Evolutionary conservation across 805 yeast species (phyloP).

Genomic region (Yarrowia keelungensis): DNA sequence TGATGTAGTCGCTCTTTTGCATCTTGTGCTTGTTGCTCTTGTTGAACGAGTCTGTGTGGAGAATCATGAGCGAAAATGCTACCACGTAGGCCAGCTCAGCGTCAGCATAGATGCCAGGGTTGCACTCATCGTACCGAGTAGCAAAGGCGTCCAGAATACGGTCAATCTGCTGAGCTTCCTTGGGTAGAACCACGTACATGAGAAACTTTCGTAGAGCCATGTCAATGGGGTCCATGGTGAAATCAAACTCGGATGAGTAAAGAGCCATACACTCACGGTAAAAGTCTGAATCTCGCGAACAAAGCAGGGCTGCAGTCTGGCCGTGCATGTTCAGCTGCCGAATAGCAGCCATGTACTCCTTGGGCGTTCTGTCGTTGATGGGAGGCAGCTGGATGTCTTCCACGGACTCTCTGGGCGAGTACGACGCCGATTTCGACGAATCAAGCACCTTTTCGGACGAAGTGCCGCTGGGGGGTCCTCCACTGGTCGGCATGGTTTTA

Average conservation of each 20-base stretch:
- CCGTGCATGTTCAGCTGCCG: conserved; percentile 44
- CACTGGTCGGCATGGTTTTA: conserved; percentile 29
- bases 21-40: conserved; percentile 70
- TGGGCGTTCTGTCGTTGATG: conserved; percentile 6
- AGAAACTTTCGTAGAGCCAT: conserved; percentile 67
- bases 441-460: conserved; percentile 15
- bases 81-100: conserved; percentile 66
- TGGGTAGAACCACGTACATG: conserved; percentile 65
- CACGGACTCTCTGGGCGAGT: conserved; percentile 34
- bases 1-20: conserved; percentile 67
- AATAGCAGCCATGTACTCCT: conserved; percentile 37
- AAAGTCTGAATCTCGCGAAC: conserved; percentile 48
- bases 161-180: conserved; percentile 79
- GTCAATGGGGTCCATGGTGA: conserved; percentile 65
- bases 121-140: conserved; percentile 56
- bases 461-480: neutral
- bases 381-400: conserved; percentile 28
- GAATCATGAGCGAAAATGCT: conserved; percentile 68
- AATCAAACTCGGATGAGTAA: conserved; percentile 55
- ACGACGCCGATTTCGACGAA: conserved; percentile 32
- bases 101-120: conserved; percentile 51
- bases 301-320: conserved; percentile 47
- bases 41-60: conserved; percentile 79
- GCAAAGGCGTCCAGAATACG: conserved; percentile 67
- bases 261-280: conserved; percentile 47